phyloP scores from a whole-genome alignment of 148 eudicot genomes.

The Agrostemma githago region DNA sequence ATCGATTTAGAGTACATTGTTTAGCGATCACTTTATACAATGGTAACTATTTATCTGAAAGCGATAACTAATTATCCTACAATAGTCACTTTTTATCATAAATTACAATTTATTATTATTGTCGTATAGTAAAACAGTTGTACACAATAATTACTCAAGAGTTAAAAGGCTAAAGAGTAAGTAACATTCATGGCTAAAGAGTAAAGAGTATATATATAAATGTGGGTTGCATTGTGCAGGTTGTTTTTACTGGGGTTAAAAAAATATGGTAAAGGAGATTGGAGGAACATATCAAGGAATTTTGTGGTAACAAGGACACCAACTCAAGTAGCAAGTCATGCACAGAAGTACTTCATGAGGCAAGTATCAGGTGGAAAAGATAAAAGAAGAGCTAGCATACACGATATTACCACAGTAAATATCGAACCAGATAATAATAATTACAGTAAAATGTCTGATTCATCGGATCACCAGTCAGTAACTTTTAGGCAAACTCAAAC shows the following conservation, averaged over 20 bases:
- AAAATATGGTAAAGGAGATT: slow-evolving; percentile 24
- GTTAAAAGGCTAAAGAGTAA: not conserved
- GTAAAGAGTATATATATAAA: too few species aligned
- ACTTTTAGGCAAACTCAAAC: too few species aligned
- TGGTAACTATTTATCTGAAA: too few species aligned
- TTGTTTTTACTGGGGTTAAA: slow-evolving; percentile 21
- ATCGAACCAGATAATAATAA: slow-evolving; percentile 51
- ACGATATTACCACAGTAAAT: slow-evolving; percentile 66
- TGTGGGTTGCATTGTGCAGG: slow-evolving; percentile 28
- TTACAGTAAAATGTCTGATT: slow-evolving; percentile 31
- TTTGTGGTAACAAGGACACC: slow-evolving; percentile 25
- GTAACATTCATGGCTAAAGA: slow-evolving; percentile 7
- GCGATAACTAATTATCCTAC: too few species aligned
- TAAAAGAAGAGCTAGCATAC: slow-evolving; percentile 17
- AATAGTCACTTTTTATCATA: too few species aligned
- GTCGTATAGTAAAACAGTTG: too few species aligned
- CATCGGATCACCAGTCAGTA: slow-evolving; percentile 41
- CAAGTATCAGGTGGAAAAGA: slow-evolving; percentile 3
- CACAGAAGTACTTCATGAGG: slow-evolving; percentile 23
- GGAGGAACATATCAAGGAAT: slow-evolving; percentile 21
- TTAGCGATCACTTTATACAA: too few species aligned
- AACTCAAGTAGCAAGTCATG: slow-evolving; percentile 30
- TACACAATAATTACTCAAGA: not conserved
- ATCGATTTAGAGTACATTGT: too few species aligned
- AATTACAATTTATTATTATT: too few species aligned